Evolutionary conservation across 441 rosid genomes (phyloP).

Genomic region (Iberis amara): DNA sequence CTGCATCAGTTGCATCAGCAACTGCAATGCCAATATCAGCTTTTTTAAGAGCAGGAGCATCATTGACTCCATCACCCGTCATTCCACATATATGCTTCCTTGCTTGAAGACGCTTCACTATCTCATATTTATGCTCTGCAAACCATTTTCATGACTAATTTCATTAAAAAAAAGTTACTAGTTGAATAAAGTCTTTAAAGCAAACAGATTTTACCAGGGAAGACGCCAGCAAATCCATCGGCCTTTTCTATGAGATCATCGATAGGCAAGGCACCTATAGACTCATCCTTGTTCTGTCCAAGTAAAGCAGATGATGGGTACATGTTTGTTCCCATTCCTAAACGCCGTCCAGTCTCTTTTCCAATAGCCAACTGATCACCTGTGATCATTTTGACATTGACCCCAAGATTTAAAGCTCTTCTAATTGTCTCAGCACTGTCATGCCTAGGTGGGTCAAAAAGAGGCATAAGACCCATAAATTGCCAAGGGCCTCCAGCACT

Average conservation of each 20-base stretch:
- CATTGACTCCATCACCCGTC: conserved; percentile 99
- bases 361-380: conserved; percentile 95
- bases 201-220: conserved; percentile 60
- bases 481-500: conserved; percentile 93
- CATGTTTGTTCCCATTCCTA: conserved; percentile 99
- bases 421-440: conserved; percentile 95
- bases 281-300: conserved; percentile 83
- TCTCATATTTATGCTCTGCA: conserved; percentile 95
- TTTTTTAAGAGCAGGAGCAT: conserved; percentile 97
- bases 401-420: conserved; percentile 90
- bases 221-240: conserved; percentile 99
- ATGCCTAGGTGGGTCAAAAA: conserved; percentile 96
- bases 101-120: conserved; percentile 88
- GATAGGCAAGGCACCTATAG: conserved; percentile 68
- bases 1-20: conserved; percentile 98
- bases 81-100: conserved; percentile 94
- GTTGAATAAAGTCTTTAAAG: not conserved
- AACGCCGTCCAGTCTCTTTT: conserved; percentile 92
- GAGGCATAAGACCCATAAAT: conserved; percentile 90
- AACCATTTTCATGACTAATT: conserved; percentile 9
- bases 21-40: conserved; percentile 99
- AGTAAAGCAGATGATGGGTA: conserved; percentile 90
- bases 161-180: not conserved
- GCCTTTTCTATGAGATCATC: conserved; percentile 96
- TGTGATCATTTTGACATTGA: conserved; percentile 94